Conservation (phyloP, 2,329 filamentous ascomycete species). For the Neonectria hederae region DNA sequence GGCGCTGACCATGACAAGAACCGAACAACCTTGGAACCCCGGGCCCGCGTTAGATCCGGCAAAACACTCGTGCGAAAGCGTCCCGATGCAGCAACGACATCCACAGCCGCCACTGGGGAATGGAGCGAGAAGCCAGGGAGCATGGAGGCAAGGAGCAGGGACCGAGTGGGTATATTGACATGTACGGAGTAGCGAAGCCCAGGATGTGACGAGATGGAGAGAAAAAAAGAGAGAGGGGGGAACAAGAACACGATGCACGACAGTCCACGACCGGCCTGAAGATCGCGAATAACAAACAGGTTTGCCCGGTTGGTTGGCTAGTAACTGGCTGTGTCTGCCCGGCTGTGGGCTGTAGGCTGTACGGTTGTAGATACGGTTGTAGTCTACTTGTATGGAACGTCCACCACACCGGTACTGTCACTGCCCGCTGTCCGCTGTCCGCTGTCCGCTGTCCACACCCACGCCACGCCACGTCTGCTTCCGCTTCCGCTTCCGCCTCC, state of each 20-base stretch:
- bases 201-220: conserved; percentile 10
- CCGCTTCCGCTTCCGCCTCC: not conserved
- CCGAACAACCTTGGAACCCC: conserved; percentile 18
- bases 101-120: conserved; percentile 21
- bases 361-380: too few relatives aligned
- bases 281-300: not conserved
- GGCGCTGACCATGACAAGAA: conserved; percentile 9
- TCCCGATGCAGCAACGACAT: conserved; percentile 20
- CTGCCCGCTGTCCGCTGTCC: not conserved
- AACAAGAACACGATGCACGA: not conserved
- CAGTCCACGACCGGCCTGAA: not conserved
- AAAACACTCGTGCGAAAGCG: conserved; percentile 22
- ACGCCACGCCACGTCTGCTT: not conserved
- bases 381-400: too few relatives aligned
- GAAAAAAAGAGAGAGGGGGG: not conserved
- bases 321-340: too few relatives aligned
- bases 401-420: not conserved
- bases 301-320: not conserved
- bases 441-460: not conserved
- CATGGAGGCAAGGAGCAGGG: not conserved
- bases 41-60: conserved; percentile 26
- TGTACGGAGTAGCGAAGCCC: not conserved
- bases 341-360: too few relatives aligned
- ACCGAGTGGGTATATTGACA: conserved; percentile 5
- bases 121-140: conserved; percentile 1